Percentiles rank a stretch among this genome's conserved stretches.
phyloP scores from a whole-genome alignment of 2,329 filamentous ascomycete genomes.

The Cyanodermella asteris region DNA sequence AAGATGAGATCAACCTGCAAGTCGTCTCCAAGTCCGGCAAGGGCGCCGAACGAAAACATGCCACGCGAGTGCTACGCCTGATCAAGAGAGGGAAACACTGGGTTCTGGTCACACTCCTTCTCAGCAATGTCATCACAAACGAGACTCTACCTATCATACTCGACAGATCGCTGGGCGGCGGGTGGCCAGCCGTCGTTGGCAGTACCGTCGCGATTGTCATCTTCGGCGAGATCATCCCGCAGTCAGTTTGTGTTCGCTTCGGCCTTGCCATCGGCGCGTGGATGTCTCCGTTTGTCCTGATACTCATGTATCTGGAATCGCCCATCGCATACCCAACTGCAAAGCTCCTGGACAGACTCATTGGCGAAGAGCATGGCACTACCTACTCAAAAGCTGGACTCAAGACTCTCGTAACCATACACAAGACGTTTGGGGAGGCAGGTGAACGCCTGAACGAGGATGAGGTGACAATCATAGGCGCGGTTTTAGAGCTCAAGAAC shows the following conservation, averaged over 20 bases:
- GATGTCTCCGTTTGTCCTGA: conserved; percentile 71
- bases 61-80: conserved; percentile 55
- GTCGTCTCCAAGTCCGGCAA: conserved; percentile 73
- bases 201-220: conserved; percentile 93
- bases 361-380: conserved; percentile 88
- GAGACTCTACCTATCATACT: conserved; percentile 89
- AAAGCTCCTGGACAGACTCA: conserved; percentile 77
- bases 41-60: conserved; percentile 70
- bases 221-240: conserved; percentile 89
- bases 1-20: conserved; percentile 93
- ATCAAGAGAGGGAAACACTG: conserved; percentile 86
- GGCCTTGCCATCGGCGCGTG: conserved; percentile 85
- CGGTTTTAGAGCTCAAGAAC: conserved; percentile 85
- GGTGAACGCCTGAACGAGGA: conserved; percentile 82
- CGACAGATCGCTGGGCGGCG: conserved; percentile 79
- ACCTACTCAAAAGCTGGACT: conserved; percentile 95
- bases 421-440: conserved; percentile 72
- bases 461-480: conserved; percentile 96
- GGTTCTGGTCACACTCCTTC: conserved; percentile 81
- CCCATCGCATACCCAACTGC: conserved; percentile 87
- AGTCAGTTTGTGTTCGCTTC: conserved; percentile 90
- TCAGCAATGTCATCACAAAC: conserved; percentile 96
- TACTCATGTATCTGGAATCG: conserved; percentile 78
- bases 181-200: conserved; percentile 80
- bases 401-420: conserved; percentile 86